A percentile compares a stretch with the other conserved stretches of the same genome.
Evolutionary conservation across 2,329 filamentous ascomycete genomes (phyloP).

Genomic region (Teratosphaeria destructans): DNA sequence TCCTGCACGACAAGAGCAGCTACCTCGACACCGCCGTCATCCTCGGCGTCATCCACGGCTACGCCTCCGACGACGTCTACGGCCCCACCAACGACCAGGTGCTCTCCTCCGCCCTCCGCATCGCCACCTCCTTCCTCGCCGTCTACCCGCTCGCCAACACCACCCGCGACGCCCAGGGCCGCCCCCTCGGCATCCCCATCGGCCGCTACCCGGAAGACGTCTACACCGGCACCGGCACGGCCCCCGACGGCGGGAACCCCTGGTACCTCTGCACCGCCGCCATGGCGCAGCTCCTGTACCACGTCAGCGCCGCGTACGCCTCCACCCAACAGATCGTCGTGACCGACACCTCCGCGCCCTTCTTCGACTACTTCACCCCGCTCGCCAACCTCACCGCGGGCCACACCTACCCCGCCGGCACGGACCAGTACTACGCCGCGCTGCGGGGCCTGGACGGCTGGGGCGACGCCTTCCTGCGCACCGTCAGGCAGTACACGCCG

Average conservation of each 20-base stretch:
- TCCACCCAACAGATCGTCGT: constrained; percentile 14
- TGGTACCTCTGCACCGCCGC: constrained; percentile 27
- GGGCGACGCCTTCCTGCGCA: constrained; percentile 26
- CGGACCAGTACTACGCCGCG: constrained; percentile 12
- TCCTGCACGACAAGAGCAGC: constrained; percentile 21
- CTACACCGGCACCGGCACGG: constrained; percentile 24
- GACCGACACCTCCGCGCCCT: constrained; percentile 20
- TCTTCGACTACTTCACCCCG: constrained; percentile 26
- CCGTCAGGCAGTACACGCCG: constrained; percentile 23
- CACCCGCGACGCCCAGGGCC: constrained; percentile 16
- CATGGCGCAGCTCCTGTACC: constrained; percentile 23
- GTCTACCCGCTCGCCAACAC: constrained; percentile 20
- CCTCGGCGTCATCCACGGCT: constrained; percentile 24
- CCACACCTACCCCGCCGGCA: constrained; percentile 15
- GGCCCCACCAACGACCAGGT: constrained; percentile 23
- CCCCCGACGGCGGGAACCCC: constrained; percentile 22
- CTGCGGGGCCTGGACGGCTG: constrained; percentile 21
- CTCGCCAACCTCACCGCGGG: constrained; percentile 11
- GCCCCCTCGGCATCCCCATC: constrained; percentile 23
- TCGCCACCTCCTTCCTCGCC: constrained; percentile 20
- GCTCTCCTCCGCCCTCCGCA: constrained; percentile 19
- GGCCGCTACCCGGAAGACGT: constrained; percentile 28
- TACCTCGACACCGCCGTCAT: constrained; percentile 26
- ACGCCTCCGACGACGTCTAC: constrained; percentile 22
- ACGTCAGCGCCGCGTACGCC: constrained; percentile 12